Evolutionary conservation across 805 yeast genomes (phyloP).

Genomic region (Spathaspora boniae): DNA sequence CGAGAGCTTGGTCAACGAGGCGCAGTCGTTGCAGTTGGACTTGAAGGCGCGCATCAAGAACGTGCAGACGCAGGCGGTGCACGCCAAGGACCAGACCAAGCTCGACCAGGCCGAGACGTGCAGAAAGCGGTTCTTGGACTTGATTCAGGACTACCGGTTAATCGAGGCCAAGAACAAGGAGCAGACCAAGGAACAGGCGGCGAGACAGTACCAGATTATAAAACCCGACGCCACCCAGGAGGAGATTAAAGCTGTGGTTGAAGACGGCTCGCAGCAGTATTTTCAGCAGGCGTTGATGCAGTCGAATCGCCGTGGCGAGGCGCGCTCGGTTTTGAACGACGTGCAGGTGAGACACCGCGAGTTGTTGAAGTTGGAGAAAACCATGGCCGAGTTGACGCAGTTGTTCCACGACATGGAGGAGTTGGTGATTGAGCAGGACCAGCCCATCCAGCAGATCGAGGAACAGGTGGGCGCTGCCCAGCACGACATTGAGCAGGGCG

Average conservation of each 20-base stretch:
- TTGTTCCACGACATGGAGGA: slow-evolving; percentile 95
- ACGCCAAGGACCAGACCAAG: slow-evolving; percentile 64
- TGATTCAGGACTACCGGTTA: slow-evolving; percentile 82
- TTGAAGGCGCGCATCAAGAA: slow-evolving; percentile 75
- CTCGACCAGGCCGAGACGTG: slow-evolving; percentile 87
- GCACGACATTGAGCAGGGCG: slow-evolving; percentile 88
- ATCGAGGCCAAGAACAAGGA: slow-evolving; percentile 85
- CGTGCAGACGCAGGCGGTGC: slow-evolving; percentile 66
- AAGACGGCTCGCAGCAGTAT: slow-evolving; percentile 83
- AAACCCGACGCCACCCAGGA: slow-evolving; percentile 81
- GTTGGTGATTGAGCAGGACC: slow-evolving; percentile 93
- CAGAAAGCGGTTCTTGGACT: slow-evolving; percentile 77
- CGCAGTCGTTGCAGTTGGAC: slow-evolving; percentile 69
- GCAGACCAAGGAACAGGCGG: slow-evolving; percentile 82
- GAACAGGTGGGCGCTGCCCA: slow-evolving; percentile 81
- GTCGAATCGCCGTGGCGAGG: slow-evolving; percentile 89
- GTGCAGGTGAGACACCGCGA: slow-evolving; percentile 96
- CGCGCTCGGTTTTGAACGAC: slow-evolving; percentile 90
- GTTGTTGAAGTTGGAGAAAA: slow-evolving; percentile 87
- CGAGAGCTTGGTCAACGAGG: slow-evolving; percentile 73
- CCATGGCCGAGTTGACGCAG: slow-evolving; percentile 93
- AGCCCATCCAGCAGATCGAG: slow-evolving; percentile 76
- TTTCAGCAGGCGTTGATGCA: slow-evolving; percentile 89
- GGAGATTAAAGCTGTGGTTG: slow-evolving; percentile 82
- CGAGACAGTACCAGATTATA: slow-evolving; percentile 87